Evolutionary conservation across 2,329 filamentous ascomycete genomes (phyloP).

Genomic region (Sporothrix curviconia): DNA sequence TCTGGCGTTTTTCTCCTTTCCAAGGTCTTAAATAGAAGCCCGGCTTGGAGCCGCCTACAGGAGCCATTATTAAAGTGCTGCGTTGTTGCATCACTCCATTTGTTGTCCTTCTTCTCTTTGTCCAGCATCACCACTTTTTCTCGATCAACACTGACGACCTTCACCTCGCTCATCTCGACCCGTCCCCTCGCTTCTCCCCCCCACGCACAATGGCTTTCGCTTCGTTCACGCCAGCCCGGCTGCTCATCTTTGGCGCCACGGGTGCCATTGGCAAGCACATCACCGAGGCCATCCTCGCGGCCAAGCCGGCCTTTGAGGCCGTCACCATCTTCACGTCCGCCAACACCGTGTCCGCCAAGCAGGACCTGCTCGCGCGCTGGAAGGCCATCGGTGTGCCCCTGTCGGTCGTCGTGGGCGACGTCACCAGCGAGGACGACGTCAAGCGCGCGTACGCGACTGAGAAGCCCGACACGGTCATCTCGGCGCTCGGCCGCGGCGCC

Average conservation of each 20-base stretch:
- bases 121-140: background rate
- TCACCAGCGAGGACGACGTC: constrained; percentile 46
- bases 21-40: no score
- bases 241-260: constrained; percentile 30
- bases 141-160: background rate
- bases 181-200: background rate
- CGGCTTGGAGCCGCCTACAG: no score
- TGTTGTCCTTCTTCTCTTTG: no score
- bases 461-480: constrained; percentile 58
- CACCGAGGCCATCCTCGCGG: constrained; percentile 27
- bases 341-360: constrained; percentile 44
- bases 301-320: constrained; percentile 26
- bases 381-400: constrained; percentile 41
- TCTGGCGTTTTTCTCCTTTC: no score
- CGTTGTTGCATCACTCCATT: no score
- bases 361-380: constrained; percentile 35
- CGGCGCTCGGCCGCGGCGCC: constrained; percentile 56
- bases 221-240: constrained; percentile 14
- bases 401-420: constrained; percentile 49
- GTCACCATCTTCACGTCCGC: constrained; percentile 37
- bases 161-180: background rate
- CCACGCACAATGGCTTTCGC: background rate
- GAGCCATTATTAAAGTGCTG: no score
- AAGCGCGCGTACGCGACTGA: constrained; percentile 47
- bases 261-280: constrained; percentile 33